Base-by-base conservation (phyloP, 2,329 filamentous ascomycete species). In the Apiospora phragmitis region DNA sequence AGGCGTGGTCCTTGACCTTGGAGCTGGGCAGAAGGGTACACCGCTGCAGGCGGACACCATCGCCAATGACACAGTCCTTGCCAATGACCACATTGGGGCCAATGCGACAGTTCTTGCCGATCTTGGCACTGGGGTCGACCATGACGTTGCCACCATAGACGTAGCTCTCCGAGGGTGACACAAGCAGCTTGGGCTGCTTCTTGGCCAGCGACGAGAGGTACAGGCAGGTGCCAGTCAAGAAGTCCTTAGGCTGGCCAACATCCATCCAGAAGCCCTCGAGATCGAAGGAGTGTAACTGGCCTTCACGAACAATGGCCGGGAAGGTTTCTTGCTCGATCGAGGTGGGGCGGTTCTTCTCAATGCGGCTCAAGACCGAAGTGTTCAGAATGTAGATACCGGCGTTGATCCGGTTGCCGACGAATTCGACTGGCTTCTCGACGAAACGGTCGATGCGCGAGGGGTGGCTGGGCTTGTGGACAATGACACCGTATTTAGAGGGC, bases 201-300 rank as follows among this genome's bases (percentile, higher is more conserved):
- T 97, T 97, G 71, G 94, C 89, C 72, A 98, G 89, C 4, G 94
- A 97, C 65, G 94, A 94, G 68, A 99, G 93, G 86, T 98, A 98
- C 73, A 99, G 89, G 85, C 95, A 98, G 73, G 96, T 98, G 73
- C 95, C 95, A 29, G 93, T 94, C 70, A 99, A 87, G 89, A 98
- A 99, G 81, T 99, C 95, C 87, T 98, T 99, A 77, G 95, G 95
- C 85, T 99, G 95, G 78, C 95, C 95, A 74, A 99, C 94, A 77
- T 98, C 95, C 95, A 98, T 98, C 95, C 95, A 98, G 90, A 97
- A 98, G 77, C 95, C 94, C 76, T 98, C 94, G 41, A 98, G 90
- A 81, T 98, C 95, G 81, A 97, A 98, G 1, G 94, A 97, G 88
- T 98, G 95, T 73, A 98, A 87, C 83, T 95, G 90, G 75, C 94